phyloP scores from a whole-genome alignment of 2,329 filamentous ascomycete genomes.

The Eutypella sp. region DNA sequence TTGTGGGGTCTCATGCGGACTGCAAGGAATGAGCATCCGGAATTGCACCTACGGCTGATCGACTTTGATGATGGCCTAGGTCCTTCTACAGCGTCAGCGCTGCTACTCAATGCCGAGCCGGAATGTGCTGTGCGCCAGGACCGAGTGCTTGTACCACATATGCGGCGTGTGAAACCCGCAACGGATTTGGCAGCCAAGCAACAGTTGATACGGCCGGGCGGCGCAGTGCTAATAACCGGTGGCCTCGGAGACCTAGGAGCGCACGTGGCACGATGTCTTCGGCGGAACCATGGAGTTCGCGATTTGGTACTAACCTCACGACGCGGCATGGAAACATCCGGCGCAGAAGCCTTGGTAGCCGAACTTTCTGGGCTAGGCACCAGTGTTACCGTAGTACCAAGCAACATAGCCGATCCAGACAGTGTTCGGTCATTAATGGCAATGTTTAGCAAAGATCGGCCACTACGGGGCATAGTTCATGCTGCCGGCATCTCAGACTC shows the following conservation, averaged over 20 bases:
- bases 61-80: constrained; percentile 15
- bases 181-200: constrained; percentile 4
- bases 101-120: constrained; percentile 12
- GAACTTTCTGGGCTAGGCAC: constrained; percentile 18
- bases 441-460: constrained; percentile 17
- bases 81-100: constrained; percentile 4
- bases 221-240: constrained; percentile 24
- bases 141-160: constrained; percentile 15
- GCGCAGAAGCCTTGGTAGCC: constrained; percentile 16
- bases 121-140: constrained; percentile 17
- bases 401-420: constrained; percentile 18
- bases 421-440: constrained; percentile 16
- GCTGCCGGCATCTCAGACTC: constrained; percentile 23
- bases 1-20: constrained; percentile 26
- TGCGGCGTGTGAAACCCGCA: constrained; percentile 10
- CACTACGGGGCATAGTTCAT: constrained; percentile 26
- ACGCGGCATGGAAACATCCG: constrained; percentile 20
- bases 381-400: constrained; percentile 17
- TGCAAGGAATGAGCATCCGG: constrained; percentile 24
- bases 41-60: constrained; percentile 20
- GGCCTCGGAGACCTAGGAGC: constrained; percentile 23
- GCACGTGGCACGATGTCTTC: constrained; percentile 21
- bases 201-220: constrained; percentile 15
- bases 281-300: constrained; percentile 16
- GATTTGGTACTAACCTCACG: constrained; percentile 26